Percentiles rank a stretch among this genome's conserved stretches.
phyloP scores from a whole-genome alignment of 1,284 basidiomycete genomes.

The Boletus mariae region DNA sequence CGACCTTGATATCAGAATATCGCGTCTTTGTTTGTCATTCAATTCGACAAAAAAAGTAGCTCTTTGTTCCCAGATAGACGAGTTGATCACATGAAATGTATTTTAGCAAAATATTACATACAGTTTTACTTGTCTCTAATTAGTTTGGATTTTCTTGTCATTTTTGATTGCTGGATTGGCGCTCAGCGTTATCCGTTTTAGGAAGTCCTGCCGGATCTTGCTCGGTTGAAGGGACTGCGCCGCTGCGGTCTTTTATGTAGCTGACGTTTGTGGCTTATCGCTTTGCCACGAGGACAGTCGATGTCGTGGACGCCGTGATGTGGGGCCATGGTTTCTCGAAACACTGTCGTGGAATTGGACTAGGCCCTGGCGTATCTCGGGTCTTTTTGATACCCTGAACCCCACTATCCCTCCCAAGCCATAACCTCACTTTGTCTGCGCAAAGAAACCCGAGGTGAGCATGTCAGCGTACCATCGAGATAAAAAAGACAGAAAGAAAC shows the following conservation, averaged over 20 bases:
- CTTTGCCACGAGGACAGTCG: neutral
- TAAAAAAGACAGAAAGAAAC: neutral
- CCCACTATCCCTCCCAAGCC: neutral
- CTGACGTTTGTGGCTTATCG: neutral
- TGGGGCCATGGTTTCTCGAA: neutral
- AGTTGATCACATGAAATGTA: neutral
- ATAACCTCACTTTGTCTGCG: neutral
- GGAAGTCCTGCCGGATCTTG: conserved; percentile 7
- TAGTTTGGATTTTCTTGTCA: conserved; percentile 3
- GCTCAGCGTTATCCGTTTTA: conserved; percentile 5
- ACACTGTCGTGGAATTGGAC: neutral
- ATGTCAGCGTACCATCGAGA: neutral
- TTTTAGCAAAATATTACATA: neutral
- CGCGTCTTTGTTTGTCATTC: neutral
- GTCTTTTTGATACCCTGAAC: neutral
- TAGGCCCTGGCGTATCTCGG: neutral
- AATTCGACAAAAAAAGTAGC: neutral
- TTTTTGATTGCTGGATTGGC: neutral
- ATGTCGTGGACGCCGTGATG: neutral
- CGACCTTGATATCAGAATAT: too few relatives aligned
- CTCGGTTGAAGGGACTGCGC: neutral
- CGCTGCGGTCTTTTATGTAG: too few relatives aligned
- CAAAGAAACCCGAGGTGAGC: neutral
- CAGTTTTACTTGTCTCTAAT: neutral
- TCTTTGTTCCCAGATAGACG: neutral